phyloP scores from a whole-genome alignment of 2,329 filamentous ascomycete species.

The Neoarthrinium moseri region DNA sequence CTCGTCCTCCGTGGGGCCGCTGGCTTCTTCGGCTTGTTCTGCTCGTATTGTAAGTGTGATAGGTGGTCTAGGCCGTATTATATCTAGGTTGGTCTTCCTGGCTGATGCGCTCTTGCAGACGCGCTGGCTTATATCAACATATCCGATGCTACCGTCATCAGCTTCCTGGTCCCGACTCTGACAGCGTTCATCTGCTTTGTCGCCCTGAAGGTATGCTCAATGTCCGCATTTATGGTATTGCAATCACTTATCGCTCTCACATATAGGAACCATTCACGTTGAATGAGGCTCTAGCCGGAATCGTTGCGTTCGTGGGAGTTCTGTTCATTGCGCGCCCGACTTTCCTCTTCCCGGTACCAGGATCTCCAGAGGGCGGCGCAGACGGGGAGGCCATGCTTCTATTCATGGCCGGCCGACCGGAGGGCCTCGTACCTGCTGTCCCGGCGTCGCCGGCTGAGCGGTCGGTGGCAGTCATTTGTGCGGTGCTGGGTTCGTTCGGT shows the following conservation, averaged over 20 bases:
- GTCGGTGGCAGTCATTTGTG: conserved; percentile 61
- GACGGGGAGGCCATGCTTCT: not conserved
- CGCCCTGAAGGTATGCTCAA: conserved; percentile 26
- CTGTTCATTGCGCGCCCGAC: conserved; percentile 72
- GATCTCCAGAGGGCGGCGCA: conserved; percentile 10
- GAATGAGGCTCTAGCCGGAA: conserved; percentile 66
- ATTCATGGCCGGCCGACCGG: conserved; percentile 13
- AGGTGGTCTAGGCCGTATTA: not conserved
- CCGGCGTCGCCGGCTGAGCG: conserved; percentile 57
- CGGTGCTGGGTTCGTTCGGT: conserved; percentile 68
- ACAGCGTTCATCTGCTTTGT: conserved; percentile 67
- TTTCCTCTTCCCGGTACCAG: conserved; percentile 51
- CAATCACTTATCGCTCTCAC: too few relatives aligned
- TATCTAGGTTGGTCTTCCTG: not conserved
- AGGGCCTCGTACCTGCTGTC: conserved; percentile 19
- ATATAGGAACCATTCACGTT: conserved; percentile 69
- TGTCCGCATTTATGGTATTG: too few relatives aligned
- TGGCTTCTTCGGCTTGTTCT: conserved; percentile 67
- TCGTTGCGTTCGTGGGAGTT: conserved; percentile 71
- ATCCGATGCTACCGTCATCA: conserved; percentile 77
- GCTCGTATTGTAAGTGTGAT: conserved; percentile 39
- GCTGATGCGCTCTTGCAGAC: conserved; percentile 38
- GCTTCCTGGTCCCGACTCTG: conserved; percentile 72
- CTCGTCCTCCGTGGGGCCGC: conserved; percentile 63
- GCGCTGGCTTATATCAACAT: conserved; percentile 67